Base-by-base conservation (phyloP, 441 rosid genomes). In the Raphanus hybrid region DNA sequence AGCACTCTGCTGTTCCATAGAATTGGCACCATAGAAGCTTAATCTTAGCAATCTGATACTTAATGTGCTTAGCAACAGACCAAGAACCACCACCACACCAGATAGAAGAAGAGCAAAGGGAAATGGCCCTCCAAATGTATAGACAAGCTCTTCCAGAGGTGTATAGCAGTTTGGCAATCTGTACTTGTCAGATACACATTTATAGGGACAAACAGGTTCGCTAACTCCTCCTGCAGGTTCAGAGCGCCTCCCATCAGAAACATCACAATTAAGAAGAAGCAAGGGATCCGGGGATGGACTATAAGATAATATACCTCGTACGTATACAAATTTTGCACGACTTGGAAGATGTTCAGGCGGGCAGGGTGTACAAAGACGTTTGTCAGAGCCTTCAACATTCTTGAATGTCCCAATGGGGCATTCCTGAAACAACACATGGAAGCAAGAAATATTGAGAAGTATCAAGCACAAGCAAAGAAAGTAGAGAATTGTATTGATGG, bases 141-240 rank as follows among this genome's bases (percentile, higher is more conserved):
- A 86, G 61, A 91, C 80, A 82, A 96, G 84, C 88, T 96, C 99
- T 83, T 96, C 99, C 48, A 96, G 89, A 82, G 99, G 98, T 57
- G 97, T 96, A 70, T 83, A 93, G 84, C 99, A 96, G 75, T 93
- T 93, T 80, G 99, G 99, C 98, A 93, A 83, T 86, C 94, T 90
- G 81, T 96, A 96, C 79, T 91, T 92, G 64, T 92, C 94, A 26
- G 98, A 96, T 60, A 93, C 84, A 78, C 99, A 96, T 83, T 86
- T 83, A 77, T 96, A 96, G 29, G 98, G 97, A 84, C 99, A 96
- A 71, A 80, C 75, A 60, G 85, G 83, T 77, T 85, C 67, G 20
- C 76, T 81, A 70, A 92, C 97, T 78, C 99, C 98, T 64, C 98
- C 98, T 96, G 89, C 80, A 86, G 68, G 75, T 71, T 84, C 74